Conservation (phyloP, 441 rosid species). For the Oxalis stricta region DNA sequence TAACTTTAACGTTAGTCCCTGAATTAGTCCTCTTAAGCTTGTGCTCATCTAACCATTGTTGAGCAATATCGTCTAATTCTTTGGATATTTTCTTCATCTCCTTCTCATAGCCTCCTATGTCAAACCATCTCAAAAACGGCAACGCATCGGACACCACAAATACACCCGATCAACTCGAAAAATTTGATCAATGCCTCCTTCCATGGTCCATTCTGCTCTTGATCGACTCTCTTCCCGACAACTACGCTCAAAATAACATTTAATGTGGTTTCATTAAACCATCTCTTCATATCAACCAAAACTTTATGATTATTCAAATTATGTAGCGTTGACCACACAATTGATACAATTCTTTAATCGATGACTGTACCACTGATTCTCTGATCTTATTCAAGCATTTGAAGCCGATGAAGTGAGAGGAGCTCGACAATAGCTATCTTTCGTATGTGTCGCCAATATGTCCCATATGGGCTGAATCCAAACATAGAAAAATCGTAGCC, state of each 20-base stretch:
- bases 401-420: conserved; percentile 26
- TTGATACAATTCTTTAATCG: conserved; percentile 10
- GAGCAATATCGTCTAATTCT: conserved; percentile 12
- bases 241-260: conserved; percentile 16
- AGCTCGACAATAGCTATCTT: conserved; percentile 23
- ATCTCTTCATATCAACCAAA: conserved; percentile 23
- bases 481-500: conserved; percentile 20
- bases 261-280: conserved; percentile 18
- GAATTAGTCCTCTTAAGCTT: conserved; percentile 12
- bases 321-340: conserved; percentile 10
- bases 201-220: not conserved
- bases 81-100: conserved; percentile 13
- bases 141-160: conserved; percentile 21
- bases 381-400: conserved; percentile 14
- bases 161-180: conserved; percentile 8
- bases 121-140: conserved; percentile 27
- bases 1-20: no score
- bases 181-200: conserved; percentile 7
- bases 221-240: conserved; percentile 13
- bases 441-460: conserved; percentile 28
- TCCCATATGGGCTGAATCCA: conserved; percentile 20
- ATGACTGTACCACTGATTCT: conserved; percentile 11
- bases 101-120: conserved; percentile 18
- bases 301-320: not conserved
- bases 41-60: conserved; percentile 21